These are phyloP conservation scores for Kwoniella pini DNA, from an alignment of 768 basidiomycete genomes.

Conservation along the genomic window DNA sequence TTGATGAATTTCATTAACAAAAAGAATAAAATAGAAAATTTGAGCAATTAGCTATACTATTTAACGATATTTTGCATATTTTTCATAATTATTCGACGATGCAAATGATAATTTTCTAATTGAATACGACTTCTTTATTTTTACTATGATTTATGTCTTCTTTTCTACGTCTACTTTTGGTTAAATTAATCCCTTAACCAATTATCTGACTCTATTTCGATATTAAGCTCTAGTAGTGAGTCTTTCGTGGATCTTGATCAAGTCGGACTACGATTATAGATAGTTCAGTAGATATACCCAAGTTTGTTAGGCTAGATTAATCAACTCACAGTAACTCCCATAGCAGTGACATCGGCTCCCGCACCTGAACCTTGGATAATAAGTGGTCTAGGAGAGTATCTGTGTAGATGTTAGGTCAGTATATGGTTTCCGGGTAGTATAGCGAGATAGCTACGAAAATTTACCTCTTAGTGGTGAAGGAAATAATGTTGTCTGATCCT, in stretches of 20 bases:
- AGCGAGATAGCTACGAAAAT: not conserved
- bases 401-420: not conserved
- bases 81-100: too few relatives aligned
- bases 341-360: conserved; percentile 96
- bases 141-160: too few relatives aligned
- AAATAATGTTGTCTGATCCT: conserved; percentile 96
- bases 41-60: too few relatives aligned
- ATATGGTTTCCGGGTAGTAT: not conserved
- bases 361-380: conserved; percentile 96
- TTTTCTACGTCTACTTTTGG: too few relatives aligned
- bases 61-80: too few relatives aligned
- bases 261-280: conserved; percentile 61
- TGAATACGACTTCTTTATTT: too few relatives aligned
- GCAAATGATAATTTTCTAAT: too few relatives aligned
- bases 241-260: conserved; percentile 61
- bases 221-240: conserved; percentile 24
- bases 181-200: too few relatives aligned
- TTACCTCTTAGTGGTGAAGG: conserved; percentile 85
- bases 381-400: conserved; percentile 79
- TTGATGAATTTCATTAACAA: too few relatives aligned
- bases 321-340: conserved; percentile 73
- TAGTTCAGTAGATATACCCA: conserved; percentile 2
- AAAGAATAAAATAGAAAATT: too few relatives aligned
- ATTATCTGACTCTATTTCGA: too few relatives aligned
- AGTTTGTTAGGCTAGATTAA: too few relatives aligned